Conservation (phyloP, 2,329 filamentous ascomycete species). For the Diaporthe capsici region DNA sequence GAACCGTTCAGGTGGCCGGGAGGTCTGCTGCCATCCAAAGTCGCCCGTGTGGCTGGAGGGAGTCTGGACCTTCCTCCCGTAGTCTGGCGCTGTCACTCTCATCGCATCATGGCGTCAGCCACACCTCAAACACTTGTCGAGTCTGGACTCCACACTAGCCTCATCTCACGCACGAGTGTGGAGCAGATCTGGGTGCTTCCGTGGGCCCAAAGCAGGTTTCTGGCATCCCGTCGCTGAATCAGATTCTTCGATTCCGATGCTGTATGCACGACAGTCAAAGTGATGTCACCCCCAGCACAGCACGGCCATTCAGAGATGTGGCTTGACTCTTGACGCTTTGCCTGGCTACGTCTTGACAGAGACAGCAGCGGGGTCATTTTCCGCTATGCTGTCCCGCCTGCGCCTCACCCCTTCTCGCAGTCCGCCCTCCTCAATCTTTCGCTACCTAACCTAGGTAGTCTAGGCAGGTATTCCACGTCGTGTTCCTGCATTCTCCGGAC, state of each 20-base stretch:
- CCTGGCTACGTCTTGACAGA: neutral
- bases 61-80: neutral
- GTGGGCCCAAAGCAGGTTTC: conserved; percentile 38
- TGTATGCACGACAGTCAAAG: conserved; percentile 7
- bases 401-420: neutral
- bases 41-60: conserved; percentile 22
- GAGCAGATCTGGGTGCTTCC: conserved; percentile 18
- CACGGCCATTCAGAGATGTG: conserved; percentile 30
- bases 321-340: conserved; percentile 26
- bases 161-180: conserved; percentile 30
- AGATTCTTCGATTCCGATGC: conserved; percentile 14
- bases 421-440: neutral
- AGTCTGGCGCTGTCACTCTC: neutral
- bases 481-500: conserved; percentile 28
- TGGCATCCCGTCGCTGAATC: conserved; percentile 24
- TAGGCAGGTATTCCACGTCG: neutral
- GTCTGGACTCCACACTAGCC: conserved; percentile 28
- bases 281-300: conserved; percentile 36
- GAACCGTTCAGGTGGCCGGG: conserved; percentile 1
- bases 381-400: neutral
- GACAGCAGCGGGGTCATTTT: neutral
- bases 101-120: conserved; percentile 34
- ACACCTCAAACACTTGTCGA: neutral
- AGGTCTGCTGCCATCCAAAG: conserved; percentile 29
- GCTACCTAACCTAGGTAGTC: neutral